A percentile compares a stretch with the other conserved stretches of the same genome.
Evolutionary conservation across 352 stramenopile species (phyloP).

Genomic region (Globisporangium echinulatum): DNA sequence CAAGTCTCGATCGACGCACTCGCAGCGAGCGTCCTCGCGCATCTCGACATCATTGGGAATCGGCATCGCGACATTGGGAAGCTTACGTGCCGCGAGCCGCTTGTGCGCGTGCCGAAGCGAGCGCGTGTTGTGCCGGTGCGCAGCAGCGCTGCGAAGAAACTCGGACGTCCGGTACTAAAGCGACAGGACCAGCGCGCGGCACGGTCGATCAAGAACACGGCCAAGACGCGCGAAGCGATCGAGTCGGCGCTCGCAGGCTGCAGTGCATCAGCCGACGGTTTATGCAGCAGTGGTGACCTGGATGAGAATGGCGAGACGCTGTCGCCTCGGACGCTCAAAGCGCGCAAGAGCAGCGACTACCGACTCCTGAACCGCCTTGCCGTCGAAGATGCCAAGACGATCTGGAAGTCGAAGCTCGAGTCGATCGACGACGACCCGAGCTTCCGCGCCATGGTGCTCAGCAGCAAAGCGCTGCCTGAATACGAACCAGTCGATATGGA

Average conservation of each 20-base stretch:
- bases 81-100: constrained; percentile 43
- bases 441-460: constrained; percentile 6
- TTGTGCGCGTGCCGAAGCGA: constrained; percentile 34
- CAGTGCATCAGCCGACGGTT: not conserved
- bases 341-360: constrained; percentile 48
- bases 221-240: constrained; percentile 38
- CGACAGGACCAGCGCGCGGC: constrained; percentile 46
- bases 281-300: constrained; percentile 4
- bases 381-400: constrained; percentile 30
- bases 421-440: constrained; percentile 41
- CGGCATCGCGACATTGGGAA: constrained; percentile 57
- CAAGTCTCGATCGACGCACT: constrained; percentile 22
- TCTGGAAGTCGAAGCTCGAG: constrained; percentile 49
- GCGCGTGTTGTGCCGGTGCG: constrained; percentile 22
- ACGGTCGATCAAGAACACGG: constrained; percentile 37
- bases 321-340: constrained; percentile 14
- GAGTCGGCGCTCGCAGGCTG: constrained; percentile 16
- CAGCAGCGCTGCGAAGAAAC: constrained; percentile 24
- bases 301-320: constrained; percentile 10
- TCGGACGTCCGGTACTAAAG: constrained; percentile 30
- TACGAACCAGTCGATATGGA: not conserved
- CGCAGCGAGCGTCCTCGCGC: constrained; percentile 37
- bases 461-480: not conserved
- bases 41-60: constrained; percentile 66
- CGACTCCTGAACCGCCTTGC: constrained; percentile 52